Percentiles rank a stretch among this genome's conserved stretches.
Evolutionary conservation across 306 rosid species (phyloP).

Genomic region (Fagus crenata): DNA sequence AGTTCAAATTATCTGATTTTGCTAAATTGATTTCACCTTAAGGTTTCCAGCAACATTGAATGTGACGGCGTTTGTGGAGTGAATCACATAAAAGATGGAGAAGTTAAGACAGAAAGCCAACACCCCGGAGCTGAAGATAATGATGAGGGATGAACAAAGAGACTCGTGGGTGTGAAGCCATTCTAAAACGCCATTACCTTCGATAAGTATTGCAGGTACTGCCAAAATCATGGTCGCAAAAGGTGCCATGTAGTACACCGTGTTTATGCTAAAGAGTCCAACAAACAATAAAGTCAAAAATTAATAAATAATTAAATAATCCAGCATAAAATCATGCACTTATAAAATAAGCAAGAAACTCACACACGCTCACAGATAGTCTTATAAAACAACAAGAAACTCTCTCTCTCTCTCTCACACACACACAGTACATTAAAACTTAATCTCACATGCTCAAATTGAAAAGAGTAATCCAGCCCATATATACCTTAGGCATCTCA

Average conservation of each 20-base stretch:
- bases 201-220: constrained; percentile 82
- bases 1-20: constrained; percentile 19
- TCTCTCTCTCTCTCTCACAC: not conserved
- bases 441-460: not conserved
- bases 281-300: not conserved
- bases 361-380: no score
- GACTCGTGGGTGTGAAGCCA: constrained; percentile 77
- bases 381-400: no score
- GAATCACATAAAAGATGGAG: constrained; percentile 96
- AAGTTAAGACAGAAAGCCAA: constrained; percentile 96
- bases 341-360: not conserved
- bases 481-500: not conserved
- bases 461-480: constrained; percentile 1
- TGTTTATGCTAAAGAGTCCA: constrained; percentile 66
- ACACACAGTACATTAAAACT: not conserved
- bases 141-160: constrained; percentile 64
- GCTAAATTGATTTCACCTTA: constrained; percentile 59
- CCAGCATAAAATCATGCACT: not conserved
- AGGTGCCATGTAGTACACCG: constrained; percentile 99
- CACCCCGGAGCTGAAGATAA: constrained; percentile 87
- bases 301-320: not conserved
- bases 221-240: constrained; percentile 97
- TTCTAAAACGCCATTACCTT: constrained; percentile 84
- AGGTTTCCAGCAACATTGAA: constrained; percentile 98
- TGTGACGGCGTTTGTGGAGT: constrained; percentile 94